Percentiles rank a stretch among this genome's conserved stretches.
Evolutionary conservation across 768 basidiomycete species (phyloP).

Genomic region (Lyophyllum atratum): DNA sequence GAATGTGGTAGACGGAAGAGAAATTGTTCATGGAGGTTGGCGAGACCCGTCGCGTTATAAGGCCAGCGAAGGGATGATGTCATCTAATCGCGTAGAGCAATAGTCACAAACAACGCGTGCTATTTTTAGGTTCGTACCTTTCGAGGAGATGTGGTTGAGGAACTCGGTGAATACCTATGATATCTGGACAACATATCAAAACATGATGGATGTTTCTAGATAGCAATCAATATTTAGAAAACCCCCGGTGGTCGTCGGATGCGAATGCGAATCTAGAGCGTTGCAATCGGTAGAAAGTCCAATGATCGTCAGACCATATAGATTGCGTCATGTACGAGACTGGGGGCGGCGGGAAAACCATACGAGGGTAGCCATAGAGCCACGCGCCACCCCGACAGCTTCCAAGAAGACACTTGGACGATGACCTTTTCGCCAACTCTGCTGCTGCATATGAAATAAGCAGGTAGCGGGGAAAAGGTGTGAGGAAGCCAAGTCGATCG

Average conservation of each 20-base stretch:
- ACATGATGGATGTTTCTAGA: no score
- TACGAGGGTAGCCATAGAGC: background rate
- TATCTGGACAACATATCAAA: no score
- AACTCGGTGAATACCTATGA: no score
- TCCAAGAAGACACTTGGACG: background rate
- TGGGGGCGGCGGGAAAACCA: background rate
- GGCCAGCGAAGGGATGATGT: background rate
- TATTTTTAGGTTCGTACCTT: background rate
- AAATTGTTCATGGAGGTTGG: conserved; percentile 9
- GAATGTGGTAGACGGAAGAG: conserved; percentile 15
- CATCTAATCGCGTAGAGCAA: background rate
- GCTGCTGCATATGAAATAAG: background rate
- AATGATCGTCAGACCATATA: no score
- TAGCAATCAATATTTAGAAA: no score
- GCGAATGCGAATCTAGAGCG: no score
- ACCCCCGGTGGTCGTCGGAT: no score
- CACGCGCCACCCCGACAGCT: background rate
- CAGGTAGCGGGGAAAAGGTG: background rate
- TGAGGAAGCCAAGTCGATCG: background rate
- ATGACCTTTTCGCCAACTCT: background rate
- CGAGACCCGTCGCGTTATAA: background rate
- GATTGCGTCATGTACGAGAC: no score
- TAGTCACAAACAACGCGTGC: conserved; percentile 5
- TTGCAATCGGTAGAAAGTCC: no score
- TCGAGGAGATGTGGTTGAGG: background rate